These are phyloP conservation scores for Aspergillus uvarum DNA, from an alignment of 2,329 filamentous ascomycete species.

Conservation along the genomic window DNA sequence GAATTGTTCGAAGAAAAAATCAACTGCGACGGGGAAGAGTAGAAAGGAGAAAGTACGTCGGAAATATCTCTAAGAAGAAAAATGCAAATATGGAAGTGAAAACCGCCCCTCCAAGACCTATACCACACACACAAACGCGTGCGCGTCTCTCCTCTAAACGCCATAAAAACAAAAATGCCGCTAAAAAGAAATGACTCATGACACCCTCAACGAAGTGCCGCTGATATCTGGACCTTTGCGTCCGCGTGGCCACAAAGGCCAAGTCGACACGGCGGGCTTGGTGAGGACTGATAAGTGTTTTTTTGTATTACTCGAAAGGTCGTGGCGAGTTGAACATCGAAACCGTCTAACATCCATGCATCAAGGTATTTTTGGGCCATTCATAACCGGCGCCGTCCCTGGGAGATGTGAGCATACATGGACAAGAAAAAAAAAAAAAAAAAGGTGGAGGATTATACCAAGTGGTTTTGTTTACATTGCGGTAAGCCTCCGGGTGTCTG, in stretches of 20 bases:
- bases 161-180: not conserved
- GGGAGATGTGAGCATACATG: slow-evolving; percentile 7
- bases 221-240: not conserved
- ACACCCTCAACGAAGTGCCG: not conserved
- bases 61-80: not conserved
- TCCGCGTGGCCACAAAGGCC: no score
- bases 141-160: not conserved
- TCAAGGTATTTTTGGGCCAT: slow-evolving; percentile 63
- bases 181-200: not conserved
- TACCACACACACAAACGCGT: not conserved
- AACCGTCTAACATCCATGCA: slow-evolving; percentile 53
- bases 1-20: not conserved
- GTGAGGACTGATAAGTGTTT: not conserved
- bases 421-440: not conserved
- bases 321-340: not conserved
- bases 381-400: slow-evolving; percentile 53
- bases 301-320: no score
- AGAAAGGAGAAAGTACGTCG: not conserved
- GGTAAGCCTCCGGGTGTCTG: slow-evolving; percentile 60
- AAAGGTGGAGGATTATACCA: slow-evolving; percentile 50
- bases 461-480: slow-evolving; percentile 62
- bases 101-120: not conserved
- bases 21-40: not conserved
- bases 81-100: not conserved
- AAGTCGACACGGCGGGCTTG: no score